These are phyloP conservation scores for Rhododendron williamsianum DNA, from an alignment of 148 eudicot species.

Conservation along the genomic window DNA sequence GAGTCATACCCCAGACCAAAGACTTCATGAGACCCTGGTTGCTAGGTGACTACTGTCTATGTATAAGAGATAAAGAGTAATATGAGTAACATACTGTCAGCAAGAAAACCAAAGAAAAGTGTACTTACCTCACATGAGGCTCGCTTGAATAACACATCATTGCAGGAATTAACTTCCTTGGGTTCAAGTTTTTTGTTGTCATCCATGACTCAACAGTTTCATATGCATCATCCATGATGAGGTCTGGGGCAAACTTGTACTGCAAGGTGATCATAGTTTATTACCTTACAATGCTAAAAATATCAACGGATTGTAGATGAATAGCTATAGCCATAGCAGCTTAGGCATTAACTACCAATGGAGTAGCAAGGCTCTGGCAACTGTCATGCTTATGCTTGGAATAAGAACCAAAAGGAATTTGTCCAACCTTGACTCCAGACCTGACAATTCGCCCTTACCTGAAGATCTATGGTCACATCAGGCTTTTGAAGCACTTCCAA, in stretches of 20 bases:
- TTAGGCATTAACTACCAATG: not conserved
- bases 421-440: constrained; percentile 4
- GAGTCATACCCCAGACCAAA: not conserved
- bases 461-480: constrained; percentile 67
- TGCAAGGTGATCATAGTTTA: constrained; percentile 28
- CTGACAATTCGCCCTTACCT: constrained; percentile 39
- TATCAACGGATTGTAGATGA: too few relatives aligned
- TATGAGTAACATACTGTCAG: not conserved
- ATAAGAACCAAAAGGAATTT: not conserved
- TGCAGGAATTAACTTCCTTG: constrained; percentile 93
- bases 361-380: not conserved
- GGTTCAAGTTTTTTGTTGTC: constrained; percentile 75
- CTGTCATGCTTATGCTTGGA: not conserved
- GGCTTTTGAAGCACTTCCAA: constrained; percentile 86
- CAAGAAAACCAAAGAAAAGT: not conserved
- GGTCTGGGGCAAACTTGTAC: constrained; percentile 98
- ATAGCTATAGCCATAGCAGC: too few relatives aligned
- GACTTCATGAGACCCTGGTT: not conserved
- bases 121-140: constrained; percentile 84
- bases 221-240: constrained; percentile 97
- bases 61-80: not conserved
- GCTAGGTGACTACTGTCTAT: not conserved
- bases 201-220: constrained; percentile 99
- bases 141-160: constrained; percentile 99
- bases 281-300: not conserved